These are phyloP conservation scores for Cytauxzoon felis DNA, from an alignment of 169 alveolate species.

Conservation along the genomic window DNA sequence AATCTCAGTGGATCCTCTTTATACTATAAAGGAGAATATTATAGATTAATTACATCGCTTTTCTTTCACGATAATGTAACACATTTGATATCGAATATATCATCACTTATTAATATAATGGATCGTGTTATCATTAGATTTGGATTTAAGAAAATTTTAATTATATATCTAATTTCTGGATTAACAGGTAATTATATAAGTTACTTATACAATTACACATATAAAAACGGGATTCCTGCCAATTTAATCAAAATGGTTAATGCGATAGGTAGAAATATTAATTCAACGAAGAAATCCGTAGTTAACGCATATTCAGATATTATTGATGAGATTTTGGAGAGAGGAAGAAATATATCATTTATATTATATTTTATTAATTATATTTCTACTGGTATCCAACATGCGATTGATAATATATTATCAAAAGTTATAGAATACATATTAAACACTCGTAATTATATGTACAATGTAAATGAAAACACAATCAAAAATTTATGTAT, in stretches of 20 bases:
- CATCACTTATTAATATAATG: conserved; percentile 36
- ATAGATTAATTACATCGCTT: conserved; percentile 50
- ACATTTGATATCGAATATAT: conserved; percentile 46
- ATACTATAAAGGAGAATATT: conserved; percentile 34
- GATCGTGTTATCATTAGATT: conserved; percentile 11
- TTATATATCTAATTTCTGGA: conserved; percentile 43
- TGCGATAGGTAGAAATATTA: conserved; percentile 24
- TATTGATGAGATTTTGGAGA: conserved; percentile 34
- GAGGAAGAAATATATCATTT: not conserved
- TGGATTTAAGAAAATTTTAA: conserved; percentile 30
- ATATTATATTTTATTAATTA: conserved; percentile 33
- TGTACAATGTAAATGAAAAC: not conserved
- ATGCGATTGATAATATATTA: not conserved
- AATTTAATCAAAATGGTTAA: conserved; percentile 20
- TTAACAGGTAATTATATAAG: conserved; percentile 50
- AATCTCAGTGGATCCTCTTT: conserved; percentile 16
- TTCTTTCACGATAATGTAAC: conserved; percentile 46
- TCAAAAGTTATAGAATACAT: not conserved
- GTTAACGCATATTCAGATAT: conserved; percentile 11
- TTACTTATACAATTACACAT: conserved; percentile 47
- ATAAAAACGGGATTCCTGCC: conserved; percentile 58
- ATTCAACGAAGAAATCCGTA: conserved; percentile 20
- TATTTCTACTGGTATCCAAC: conserved; percentile 3
- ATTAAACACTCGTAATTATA: not conserved
- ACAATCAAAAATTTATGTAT: conserved; percentile 9